phyloP scores from a whole-genome alignment of 768 basidiomycete species.

The Boletus patriciae region DNA sequence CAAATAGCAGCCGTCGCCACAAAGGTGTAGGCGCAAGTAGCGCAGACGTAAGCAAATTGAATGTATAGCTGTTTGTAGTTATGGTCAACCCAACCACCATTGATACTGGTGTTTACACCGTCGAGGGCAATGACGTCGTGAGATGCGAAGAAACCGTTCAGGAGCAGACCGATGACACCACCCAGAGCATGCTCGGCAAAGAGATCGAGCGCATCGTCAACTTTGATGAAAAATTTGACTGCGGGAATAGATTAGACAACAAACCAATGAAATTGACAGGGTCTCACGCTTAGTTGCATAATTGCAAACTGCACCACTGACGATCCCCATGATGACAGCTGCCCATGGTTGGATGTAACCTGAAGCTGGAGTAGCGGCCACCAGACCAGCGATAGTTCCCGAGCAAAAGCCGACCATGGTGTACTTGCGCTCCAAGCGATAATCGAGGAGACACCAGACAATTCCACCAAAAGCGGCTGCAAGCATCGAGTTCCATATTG shows the following conservation, averaged over 20 bases:
- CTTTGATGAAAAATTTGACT: constrained; percentile 68
- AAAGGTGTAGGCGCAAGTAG: constrained; percentile 58
- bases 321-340: constrained; percentile 69
- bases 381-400: constrained; percentile 85
- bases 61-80: constrained; percentile 80
- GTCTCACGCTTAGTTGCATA: constrained; percentile 77
- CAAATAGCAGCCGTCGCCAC: constrained; percentile 61
- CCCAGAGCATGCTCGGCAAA: constrained; percentile 91
- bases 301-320: constrained; percentile 74
- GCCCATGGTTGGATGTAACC: constrained; percentile 81
- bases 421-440: constrained; percentile 75
- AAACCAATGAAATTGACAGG: not conserved
- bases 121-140: constrained; percentile 63
- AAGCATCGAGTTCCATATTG: constrained; percentile 88
- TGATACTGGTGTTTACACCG: constrained; percentile 52
- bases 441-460: constrained; percentile 82
- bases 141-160: constrained; percentile 77
- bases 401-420: constrained; percentile 90
- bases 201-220: constrained; percentile 91
- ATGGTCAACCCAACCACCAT: constrained; percentile 72
- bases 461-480: constrained; percentile 80
- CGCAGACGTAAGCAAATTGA: constrained; percentile 65
- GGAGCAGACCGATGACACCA: constrained; percentile 71
- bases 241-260: constrained; percentile 11
- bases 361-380: constrained; percentile 85